Conservation (phyloP, 176 grass and related monocot genomes). For the Triticum monococcum region DNA sequence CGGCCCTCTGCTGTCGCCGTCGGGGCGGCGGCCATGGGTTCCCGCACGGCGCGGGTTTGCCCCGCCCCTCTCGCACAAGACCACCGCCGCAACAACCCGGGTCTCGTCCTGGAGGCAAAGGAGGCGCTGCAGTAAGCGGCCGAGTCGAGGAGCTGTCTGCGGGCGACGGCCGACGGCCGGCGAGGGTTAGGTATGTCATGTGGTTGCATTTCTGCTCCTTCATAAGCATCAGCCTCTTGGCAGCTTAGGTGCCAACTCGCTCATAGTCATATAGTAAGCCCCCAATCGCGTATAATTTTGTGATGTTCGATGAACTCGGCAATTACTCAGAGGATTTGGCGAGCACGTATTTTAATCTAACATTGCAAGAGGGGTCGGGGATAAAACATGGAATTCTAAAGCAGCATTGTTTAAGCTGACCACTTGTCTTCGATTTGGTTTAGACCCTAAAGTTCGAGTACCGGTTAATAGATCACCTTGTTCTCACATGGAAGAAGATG, state of each 20-base stretch:
- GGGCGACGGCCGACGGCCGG: background rate
- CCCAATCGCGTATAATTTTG: background rate
- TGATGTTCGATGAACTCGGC: background rate
- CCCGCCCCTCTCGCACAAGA: background rate
- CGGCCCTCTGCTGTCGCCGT: too few relatives aligned
- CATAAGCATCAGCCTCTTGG: background rate
- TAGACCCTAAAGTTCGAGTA: background rate
- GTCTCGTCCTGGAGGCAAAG: background rate
- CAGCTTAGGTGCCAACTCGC: background rate
- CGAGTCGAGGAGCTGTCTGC: background rate
- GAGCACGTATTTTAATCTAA: background rate
- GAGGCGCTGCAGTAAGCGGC: background rate
- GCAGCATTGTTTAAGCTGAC: background rate
- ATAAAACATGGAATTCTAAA: background rate
- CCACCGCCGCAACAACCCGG: background rate
- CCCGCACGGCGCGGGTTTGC: background rate
- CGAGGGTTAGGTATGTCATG: background rate
- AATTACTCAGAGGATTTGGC: background rate
- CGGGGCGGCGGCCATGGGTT: background rate
- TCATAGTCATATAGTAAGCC: background rate
- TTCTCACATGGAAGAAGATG: slow-evolving; percentile 6
- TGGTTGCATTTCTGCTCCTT: background rate
- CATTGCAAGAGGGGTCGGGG: background rate
- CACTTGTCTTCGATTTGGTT: background rate
- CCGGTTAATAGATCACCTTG: background rate